Conservation (phyloP, 345 rosid species). For the Hibiscus mutabilis region DNA sequence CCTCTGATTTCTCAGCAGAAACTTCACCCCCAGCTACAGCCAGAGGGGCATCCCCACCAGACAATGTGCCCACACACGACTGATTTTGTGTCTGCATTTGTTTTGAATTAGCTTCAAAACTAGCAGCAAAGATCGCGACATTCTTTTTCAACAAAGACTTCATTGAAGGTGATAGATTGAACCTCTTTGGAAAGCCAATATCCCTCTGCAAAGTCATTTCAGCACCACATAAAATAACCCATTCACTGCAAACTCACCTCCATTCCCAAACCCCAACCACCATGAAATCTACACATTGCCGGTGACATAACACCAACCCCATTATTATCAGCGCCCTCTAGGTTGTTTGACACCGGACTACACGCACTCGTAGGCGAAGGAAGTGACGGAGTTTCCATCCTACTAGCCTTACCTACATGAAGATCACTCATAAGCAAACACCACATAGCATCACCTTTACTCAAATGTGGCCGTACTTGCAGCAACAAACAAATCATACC, state of each 20-base stretch:
- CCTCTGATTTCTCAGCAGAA: slow-evolving; percentile 37
- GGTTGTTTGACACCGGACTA: slow-evolving; percentile 20
- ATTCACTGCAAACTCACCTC: slow-evolving; percentile 50
- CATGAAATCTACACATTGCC: slow-evolving; percentile 65
- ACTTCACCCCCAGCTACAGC: slow-evolving; percentile 24
- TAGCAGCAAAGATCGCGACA: slow-evolving; percentile 83
- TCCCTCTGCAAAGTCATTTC: slow-evolving; percentile 53
- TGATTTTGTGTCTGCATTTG: slow-evolving; percentile 41
- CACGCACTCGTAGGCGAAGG: slow-evolving; percentile 23
- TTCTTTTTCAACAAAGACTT: slow-evolving; percentile 78
- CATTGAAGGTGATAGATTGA: slow-evolving; percentile 81
- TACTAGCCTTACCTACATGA: slow-evolving; percentile 73
- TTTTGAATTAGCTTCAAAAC: slow-evolving; percentile 68
- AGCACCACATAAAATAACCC: slow-evolving; percentile 38
- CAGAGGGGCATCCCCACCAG: slow-evolving; percentile 26
- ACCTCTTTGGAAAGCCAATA: slow-evolving; percentile 79
- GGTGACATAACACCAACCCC: slow-evolving; percentile 49
- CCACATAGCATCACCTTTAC: slow-evolving; percentile 97
- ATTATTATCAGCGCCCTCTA: slow-evolving; percentile 33
- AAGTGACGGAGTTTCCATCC: slow-evolving; percentile 46
- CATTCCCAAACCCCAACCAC: slow-evolving; percentile 84
- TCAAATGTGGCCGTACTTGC: slow-evolving; percentile 70
- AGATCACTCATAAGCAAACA: slow-evolving; percentile 91
- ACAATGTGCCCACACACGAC: slow-evolving; percentile 26
- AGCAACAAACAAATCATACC: slow-evolving; percentile 87